Base-by-base conservation (phyloP, 1,284 basidiomycete species). In the Cutaneotrichosporon mucoides region DNA sequence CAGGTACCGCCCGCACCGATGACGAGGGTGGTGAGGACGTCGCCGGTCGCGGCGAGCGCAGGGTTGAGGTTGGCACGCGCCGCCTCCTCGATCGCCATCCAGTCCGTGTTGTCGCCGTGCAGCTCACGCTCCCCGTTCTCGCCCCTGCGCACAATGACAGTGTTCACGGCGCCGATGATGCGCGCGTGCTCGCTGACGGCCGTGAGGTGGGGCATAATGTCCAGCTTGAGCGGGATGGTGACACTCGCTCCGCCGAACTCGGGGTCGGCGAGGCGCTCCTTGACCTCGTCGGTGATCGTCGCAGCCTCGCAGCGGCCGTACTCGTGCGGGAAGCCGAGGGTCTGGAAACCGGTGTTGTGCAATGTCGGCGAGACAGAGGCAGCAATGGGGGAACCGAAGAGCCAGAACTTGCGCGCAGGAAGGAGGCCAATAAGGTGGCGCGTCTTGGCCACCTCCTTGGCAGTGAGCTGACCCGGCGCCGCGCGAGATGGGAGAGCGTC, bases 241-340 rank as follows among this genome's bases (percentile, higher is more conserved):
- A 98, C 92, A 6, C 90, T 92, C 6, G 94, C 94, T 4, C 95
- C 95, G 13, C 95, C 95, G 77, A 98, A 99, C 56, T 87, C 84
- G 0, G 85, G 81, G 7, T 84, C 80, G 0, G 81, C 76, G 12
- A 98, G 80, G 2, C 86, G 81, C 0, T 82, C 79, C 66, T 84
- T 83, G 64, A 96, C 82, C 53, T 84, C 81, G 7, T 86, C 84
- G 54, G 86, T 85, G 1, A 95, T 82, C 5, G 80, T 77, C 10
- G 80, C 71, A 0, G 89, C 89, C 79, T 98, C 91, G 51, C 90
- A 80, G n/a, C 89, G 80, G 42, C 82, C 81, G 74, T 96, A 97
- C 11, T 76, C 73, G 73, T 94, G 86, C 0, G 93, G 93, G 10
- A 98, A 81, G 1, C 92, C 92, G 34, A 98, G 83, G 11, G 82